Base-by-base conservation (phyloP, 352 stramenopile genomes). In the Phytopythium montanum region DNA sequence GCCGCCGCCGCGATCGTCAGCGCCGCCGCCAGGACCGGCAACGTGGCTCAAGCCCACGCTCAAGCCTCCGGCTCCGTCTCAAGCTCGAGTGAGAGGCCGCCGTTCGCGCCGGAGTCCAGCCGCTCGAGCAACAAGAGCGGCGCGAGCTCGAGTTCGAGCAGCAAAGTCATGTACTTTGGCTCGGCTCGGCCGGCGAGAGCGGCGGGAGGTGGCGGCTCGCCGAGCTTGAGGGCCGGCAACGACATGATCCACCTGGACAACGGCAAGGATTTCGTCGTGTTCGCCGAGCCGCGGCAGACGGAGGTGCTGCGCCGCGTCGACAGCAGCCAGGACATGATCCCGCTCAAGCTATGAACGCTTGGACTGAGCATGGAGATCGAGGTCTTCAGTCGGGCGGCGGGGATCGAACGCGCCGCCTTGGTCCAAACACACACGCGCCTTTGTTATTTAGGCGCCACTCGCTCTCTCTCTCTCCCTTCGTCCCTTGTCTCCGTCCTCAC, bases 321-420 rank as follows among this genome's bases (percentile, higher is more conserved):
- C 39, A 62, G 76, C 38, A 56, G 71, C 48, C 73, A 59, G 14
- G 78, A 88, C 49, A 88, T 88, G 78, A 88, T 88, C 34, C 75
- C 72, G 33, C 60, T 88, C 16, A 56, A 72, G 26, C 70, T 88
- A 21, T 77, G 52, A 65, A 31, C n/a, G n/a, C n/a, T n/a, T n/a
- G n/a, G 33, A 21, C 19, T 39, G 8, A 25, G 23, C 60, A 39
- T 28, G 23, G 21, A 51, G 7, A 19, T 41, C 2, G n/a, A 33
- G 21, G n/a, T n/a, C n/a, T n/a, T n/a, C 23, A 36, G 2, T 1
- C 9, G 1, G 23, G 44, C 49, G 53, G 44, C 38, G 59, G 36
- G 56, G 56, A 55, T 46, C 18, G 57, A 61, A 65, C 53, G 33
- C 50, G 52, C 51, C n/a, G 31, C 51, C 25, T 18, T 14, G n/a